Base-by-base conservation (phyloP, 2,329 filamentous ascomycete species). In the Xylariales sp. region DNA sequence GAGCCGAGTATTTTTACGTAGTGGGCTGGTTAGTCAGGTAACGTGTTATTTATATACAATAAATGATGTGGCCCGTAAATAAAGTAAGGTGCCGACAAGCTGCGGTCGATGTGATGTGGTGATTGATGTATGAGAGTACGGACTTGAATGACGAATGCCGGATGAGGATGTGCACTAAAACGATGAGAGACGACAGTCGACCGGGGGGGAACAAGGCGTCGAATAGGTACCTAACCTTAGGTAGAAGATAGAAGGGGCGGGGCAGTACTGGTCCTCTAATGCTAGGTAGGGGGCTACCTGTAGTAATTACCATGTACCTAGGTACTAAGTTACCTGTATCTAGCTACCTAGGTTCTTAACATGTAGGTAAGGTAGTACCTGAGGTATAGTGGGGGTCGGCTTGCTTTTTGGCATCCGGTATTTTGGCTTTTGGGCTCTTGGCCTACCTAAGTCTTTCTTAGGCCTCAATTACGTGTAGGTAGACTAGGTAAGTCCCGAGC, bases 51-150 rank as follows among this genome's bases (percentile, higher is more conserved):
- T 62, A 14, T 18, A 18, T 56, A 49, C 23, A 41, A 41, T 52
- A 52, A 12, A 23, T 49, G 55, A 59, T 50, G 54, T 55, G 50
- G 10, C 18, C 16, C 6, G 54, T 45, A 34, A 39, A 39, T 39
- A 43, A 53, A 23, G 23, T 18, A 45, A 46, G 46, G 39, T n/a
- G 16, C 36, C n/a, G 10, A 32, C 18, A n/a, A 36, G 18, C 43
- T 30, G 53, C 12, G 39, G 9, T 41, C 10, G 39, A 14, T 14
- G 39, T 41, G 39, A 14, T 18, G 28, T 18, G 64, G 53, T 58
- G 64, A 59, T 41, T 34, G 54, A 64, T 64, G 48, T 48, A 6
- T 60, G 55, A 39, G 18, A 48, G 59, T 48, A 43, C 45, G 16
- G 28, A 41, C 30, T 9, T 34, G 50, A 41, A 23, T 23, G 39